Evolutionary conservation across 371 early-diverging fungal genomes (phyloP), one percentile per base, ranked within the genome.

Genomic region (Zychaea mexicana): DNA sequence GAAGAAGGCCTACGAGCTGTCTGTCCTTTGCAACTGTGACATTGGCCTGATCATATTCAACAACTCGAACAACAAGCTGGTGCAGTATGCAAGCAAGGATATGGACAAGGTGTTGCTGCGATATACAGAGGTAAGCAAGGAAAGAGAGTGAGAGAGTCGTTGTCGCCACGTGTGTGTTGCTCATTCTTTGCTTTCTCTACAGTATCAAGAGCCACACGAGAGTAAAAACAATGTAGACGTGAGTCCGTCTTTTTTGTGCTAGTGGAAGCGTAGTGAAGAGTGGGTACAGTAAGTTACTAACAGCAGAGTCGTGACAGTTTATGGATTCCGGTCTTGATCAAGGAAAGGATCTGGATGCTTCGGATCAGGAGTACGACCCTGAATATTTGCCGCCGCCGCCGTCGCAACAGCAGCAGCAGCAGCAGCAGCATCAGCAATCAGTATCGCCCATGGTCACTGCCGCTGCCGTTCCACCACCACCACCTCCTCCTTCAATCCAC

Each of bases 1-100:
- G 94, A 99, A 99, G 81, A 99, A 99, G 79, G 98, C 99, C 1
- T 97, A 95, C 82, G 99, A 99, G 77, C 90, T 99, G 22, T 90
- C 90, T 68, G 94, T 96, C 1, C 88, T 99, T 26, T 99, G 99
- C 82, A 96, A 94, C 70, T 95, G 97, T 76, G 97, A 99, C 74
- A 93, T 99, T 38, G 96, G 92, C 0, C 81, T 98, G 10, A 92
- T 97, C 62, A 94, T 98, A 65, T 96, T 97, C 79, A 90, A 92
- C 67, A 74, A 74, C 54, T 88, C 90, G 28, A 94, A 93, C 67
- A 91, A 92, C 75, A 97, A 96, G 76, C 87, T 97, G 17, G 89
- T 94, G 38, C 96, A 97, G 71, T 98, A 94, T 72, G 89, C 96
- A 0, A 91, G 91, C 46, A 84, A 90, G 27, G 96, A 97, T 71